Conservation (phyloP, 1,139 yeast genomes). For the Magnusiomyces fungicola region DNA sequence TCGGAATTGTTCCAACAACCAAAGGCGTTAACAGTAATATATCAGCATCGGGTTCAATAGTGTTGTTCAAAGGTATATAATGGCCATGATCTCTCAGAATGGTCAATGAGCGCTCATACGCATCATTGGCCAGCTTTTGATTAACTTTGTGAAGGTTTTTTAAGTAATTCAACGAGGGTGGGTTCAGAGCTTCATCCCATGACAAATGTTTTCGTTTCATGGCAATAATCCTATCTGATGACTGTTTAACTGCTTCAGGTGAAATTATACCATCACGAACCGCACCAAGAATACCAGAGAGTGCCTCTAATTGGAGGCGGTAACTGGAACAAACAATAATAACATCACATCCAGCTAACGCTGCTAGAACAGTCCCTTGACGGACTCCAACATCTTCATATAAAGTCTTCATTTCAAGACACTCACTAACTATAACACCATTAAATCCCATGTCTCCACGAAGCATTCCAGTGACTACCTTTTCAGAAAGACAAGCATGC, state of each 20-base stretch:
- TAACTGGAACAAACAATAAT: conserved; percentile 56
- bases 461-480: conserved; percentile 47
- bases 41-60: conserved; percentile 32
- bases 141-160: conserved; percentile 39
- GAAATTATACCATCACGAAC: conserved; percentile 47
- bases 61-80: conserved; percentile 45
- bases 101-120: conserved; percentile 50
- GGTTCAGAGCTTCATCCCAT: conserved; percentile 44
- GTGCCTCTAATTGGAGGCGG: conserved; percentile 53
- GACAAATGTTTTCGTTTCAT: conserved; percentile 41
- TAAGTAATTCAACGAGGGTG: conserved; percentile 27
- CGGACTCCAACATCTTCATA: conserved; percentile 58
- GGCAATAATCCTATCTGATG: conserved; percentile 41
- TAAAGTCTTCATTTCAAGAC: conserved; percentile 59
- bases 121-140: conserved; percentile 39
- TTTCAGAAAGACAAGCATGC: conserved; percentile 57
- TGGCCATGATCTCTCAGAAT: conserved; percentile 50
- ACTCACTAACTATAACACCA: conserved; percentile 58
- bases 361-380: conserved; percentile 57
- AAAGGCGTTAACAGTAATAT: conserved; percentile 50
- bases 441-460: conserved; percentile 48
- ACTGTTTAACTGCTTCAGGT: conserved; percentile 39
- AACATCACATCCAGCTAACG: conserved; percentile 60
- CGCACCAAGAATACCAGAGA: conserved; percentile 49
- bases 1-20: conserved; percentile 35